phyloP scores from a whole-genome alignment of 2,329 filamentous ascomycete genomes.

The Lecanicillium sp. region DNA sequence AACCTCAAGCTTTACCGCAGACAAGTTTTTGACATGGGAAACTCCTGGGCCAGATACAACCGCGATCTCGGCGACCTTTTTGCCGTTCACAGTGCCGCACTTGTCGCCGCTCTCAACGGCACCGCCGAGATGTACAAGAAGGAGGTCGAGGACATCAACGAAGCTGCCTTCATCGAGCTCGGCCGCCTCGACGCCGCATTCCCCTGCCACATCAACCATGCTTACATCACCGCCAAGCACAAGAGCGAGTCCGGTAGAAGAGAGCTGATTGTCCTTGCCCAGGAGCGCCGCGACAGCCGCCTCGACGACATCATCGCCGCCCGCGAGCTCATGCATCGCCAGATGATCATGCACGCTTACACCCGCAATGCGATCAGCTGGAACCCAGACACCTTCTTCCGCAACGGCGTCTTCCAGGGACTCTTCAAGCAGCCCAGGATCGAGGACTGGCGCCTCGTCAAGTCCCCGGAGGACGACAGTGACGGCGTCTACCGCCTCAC shows the following conservation, averaged over 20 bases:
- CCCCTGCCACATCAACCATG: too few species aligned
- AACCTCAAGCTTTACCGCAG: too few species aligned
- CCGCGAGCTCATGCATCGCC: slow-evolving; percentile 8
- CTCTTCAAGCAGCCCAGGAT: not conserved
- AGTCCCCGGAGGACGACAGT: not conserved
- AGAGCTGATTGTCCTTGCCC: not conserved
- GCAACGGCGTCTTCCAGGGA: slow-evolving; percentile 1
- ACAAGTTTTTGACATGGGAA: too few species aligned
- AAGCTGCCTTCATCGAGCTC: not conserved
- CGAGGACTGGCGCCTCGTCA: not conserved
- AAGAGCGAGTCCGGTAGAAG: too few species aligned
- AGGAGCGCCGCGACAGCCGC: not conserved
- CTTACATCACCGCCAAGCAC: too few species aligned
- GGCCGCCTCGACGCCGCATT: not conserved
- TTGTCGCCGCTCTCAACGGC: too few species aligned
- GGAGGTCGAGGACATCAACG: not conserved
- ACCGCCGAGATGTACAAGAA: too few species aligned
- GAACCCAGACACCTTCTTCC: not conserved
- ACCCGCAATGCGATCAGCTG: slow-evolving; percentile 1
- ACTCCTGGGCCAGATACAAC: too few species aligned
- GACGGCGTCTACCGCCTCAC: slow-evolving; percentile 1
- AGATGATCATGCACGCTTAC: not conserved
- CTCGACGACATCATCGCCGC: not conserved
- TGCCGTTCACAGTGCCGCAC: too few species aligned
- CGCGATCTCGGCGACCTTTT: too few species aligned